Evolutionary conservation across 139 green algal genomes (phyloP), one percentile per base, ranked within the genome.

Genomic region (Diplosphaera chodatii): DNA sequence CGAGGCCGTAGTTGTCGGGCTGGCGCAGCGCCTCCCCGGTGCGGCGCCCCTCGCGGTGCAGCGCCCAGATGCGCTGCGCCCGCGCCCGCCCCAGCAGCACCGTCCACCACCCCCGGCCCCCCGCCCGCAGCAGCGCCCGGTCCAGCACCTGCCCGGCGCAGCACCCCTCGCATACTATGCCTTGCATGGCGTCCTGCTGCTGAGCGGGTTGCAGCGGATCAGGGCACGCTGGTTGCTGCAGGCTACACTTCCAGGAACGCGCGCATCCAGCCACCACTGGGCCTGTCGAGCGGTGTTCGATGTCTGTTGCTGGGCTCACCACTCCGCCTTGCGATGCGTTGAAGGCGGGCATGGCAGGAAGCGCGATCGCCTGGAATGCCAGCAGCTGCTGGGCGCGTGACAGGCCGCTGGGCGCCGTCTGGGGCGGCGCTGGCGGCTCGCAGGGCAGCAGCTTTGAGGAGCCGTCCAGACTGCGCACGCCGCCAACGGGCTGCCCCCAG

Each of bases 321-420:
- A 83, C 30, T 25, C 89, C 89, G 2, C 87, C 85, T 23, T 87
- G 77, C 16, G 77, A 34, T 1, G 67, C 62, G 28, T 84, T 82
- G 32, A 83, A 85, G 0, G 82, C 83, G 5, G 89, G 89, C 10
- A 89, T 70, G 29, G 76, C 64, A 0, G 88, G 85, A 20, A 91
- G 20, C 37, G 80, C 77, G 4, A 89, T 32, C 1, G 88, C 85
- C 55, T 91, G 89, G 0, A 81, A 66, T 0, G 85, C 84, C 16
- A 93, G 63, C 32, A 94, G 59, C 55, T 92, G 82, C 75, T 95
- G 89, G 0, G 81, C 77, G 0, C 88, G 74, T 0, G 80, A 84
- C 0, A 94, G 65, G 1, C 89, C 88, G 1, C 82, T 85, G 34
- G 84, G 77, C 0, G 74, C 55, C 10, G 66, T 77, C 18, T 87